Conservation (phyloP, 768 basidiomycete genomes). For the Podaxis sp. region DNA sequence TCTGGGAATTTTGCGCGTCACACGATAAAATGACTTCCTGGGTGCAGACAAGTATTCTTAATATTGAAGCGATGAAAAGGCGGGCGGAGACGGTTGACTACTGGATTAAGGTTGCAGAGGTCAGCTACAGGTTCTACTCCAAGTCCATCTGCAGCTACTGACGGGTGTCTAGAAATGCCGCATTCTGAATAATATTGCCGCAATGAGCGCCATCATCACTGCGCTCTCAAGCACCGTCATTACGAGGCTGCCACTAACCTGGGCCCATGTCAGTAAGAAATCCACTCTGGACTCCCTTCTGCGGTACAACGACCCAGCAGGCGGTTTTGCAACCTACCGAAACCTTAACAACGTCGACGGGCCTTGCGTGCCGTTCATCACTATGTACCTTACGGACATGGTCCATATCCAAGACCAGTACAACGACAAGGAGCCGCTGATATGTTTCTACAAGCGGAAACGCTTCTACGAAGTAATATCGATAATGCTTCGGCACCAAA, state of each 20-base stretch:
- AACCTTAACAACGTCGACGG: conserved; percentile 40
- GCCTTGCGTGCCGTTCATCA: conserved; percentile 66
- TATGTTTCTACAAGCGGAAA: conserved; percentile 53
- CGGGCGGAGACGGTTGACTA: conserved; percentile 60
- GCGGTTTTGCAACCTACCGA: conserved; percentile 55
- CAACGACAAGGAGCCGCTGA: conserved; percentile 32
- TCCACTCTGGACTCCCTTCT: conserved; percentile 46
- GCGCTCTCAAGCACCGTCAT: conserved; percentile 59
- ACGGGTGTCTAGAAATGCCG: conserved; percentile 53
- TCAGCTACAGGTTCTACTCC: conserved; percentile 24
- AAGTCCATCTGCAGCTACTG: neutral
- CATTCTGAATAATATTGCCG: conserved; percentile 58
- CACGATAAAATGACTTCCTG: conserved; percentile 62
- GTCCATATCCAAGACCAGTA: conserved; percentile 50
- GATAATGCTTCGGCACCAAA: conserved; percentile 55
- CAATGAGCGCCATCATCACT: conserved; percentile 62
- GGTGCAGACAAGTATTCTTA: conserved; percentile 63
- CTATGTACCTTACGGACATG: conserved; percentile 59
- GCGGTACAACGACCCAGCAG: conserved; percentile 54
- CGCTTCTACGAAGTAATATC: conserved; percentile 52
- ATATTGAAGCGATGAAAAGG: conserved; percentile 42
- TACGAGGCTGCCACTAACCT: conserved; percentile 54
- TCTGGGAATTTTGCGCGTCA: conserved; percentile 51
- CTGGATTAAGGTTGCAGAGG: conserved; percentile 80
- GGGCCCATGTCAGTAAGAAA: conserved; percentile 57